Percentiles rank a stretch among this genome's conserved stretches.
Evolutionary conservation across 2,329 filamentous ascomycete species (phyloP).

Genomic region (Tolypocladium amazonense): DNA sequence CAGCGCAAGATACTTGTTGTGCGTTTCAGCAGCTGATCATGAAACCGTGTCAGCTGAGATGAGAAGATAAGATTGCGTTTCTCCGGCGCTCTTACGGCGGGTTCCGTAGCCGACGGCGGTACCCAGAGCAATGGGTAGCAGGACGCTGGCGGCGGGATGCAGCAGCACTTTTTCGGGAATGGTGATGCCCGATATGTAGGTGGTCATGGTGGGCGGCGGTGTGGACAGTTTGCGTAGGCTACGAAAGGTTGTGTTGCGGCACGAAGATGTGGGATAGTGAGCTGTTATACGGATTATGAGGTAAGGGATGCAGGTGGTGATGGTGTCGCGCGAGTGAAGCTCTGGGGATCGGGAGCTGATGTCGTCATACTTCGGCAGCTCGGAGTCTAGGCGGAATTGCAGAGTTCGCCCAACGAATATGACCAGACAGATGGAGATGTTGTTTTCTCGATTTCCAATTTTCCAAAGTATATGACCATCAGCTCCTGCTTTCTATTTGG

Average conservation of each 20-base stretch:
- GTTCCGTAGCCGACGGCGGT: slow-evolving; percentile 62
- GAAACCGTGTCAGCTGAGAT: background rate
- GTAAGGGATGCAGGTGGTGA: background rate
- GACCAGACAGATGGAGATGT: background rate
- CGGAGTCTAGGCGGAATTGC: background rate
- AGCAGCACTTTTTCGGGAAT: slow-evolving; percentile 62
- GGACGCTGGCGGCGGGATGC: slow-evolving; percentile 60
- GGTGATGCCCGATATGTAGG: slow-evolving; percentile 67
- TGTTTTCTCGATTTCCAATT: too few species aligned
- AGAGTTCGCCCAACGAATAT: too few species aligned
- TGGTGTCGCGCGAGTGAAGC: background rate
- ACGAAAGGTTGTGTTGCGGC: background rate
- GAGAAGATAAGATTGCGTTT: too few species aligned
- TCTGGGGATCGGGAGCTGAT: background rate
- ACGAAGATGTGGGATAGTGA: background rate
- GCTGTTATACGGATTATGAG: background rate
- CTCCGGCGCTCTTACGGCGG: slow-evolving; percentile 39
- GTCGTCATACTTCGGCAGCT: background rate
- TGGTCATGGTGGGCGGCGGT: slow-evolving; percentile 50
- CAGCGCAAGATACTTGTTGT: slow-evolving; percentile 52
- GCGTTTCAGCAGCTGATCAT: slow-evolving; percentile 39
- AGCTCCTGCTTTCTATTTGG: background rate
- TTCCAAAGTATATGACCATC: too few species aligned
- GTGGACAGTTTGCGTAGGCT: background rate
- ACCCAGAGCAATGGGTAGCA: slow-evolving; percentile 65